Evolutionary conservation across 116 monocot species (phyloP).

Genomic region (Zostera marina): DNA sequence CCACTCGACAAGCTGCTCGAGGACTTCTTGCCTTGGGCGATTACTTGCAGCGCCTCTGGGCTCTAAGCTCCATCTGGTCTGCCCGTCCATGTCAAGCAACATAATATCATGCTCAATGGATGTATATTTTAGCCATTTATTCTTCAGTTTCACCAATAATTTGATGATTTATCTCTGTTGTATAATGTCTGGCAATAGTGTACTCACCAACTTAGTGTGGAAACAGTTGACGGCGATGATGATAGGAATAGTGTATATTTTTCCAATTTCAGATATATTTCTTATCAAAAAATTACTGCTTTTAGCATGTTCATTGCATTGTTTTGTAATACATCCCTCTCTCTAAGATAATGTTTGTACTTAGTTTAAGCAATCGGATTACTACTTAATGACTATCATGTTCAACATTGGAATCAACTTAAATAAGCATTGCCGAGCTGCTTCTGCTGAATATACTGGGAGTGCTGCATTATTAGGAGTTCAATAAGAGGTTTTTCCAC

Average conservation of each 20-base stretch:
- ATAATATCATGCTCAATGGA: not conserved
- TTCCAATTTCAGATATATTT: too few species aligned
- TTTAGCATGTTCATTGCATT: not conserved
- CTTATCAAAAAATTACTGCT: not conserved
- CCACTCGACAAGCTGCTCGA: constrained; percentile 38
- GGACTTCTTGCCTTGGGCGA: constrained; percentile 50
- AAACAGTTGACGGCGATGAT: too few species aligned
- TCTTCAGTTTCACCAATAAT: too few species aligned
- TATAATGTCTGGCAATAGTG: too few species aligned
- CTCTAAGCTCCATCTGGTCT: constrained; percentile 47
- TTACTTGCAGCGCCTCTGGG: constrained; percentile 51
- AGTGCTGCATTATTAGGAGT: constrained; percentile 45
- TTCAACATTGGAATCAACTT: not conserved
- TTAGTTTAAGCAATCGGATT: too few species aligned
- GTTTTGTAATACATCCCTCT: too few species aligned
- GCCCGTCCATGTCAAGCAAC: constrained; percentile 36
- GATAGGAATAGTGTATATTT: too few species aligned
- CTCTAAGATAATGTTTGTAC: too few species aligned
- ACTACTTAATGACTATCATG: too few species aligned
- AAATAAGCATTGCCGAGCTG: not conserved
- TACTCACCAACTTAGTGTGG: too few species aligned
- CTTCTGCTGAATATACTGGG: constrained; percentile 20
- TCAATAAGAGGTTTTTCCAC: constrained; percentile 52
- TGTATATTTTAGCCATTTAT: too few species aligned
- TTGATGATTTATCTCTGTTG: too few species aligned